A percentile compares a stretch with the other conserved stretches of the same genome.
Conservation (phyloP, 768 basidiomycete genomes). For the Pleurotus pulmonarius region DNA sequence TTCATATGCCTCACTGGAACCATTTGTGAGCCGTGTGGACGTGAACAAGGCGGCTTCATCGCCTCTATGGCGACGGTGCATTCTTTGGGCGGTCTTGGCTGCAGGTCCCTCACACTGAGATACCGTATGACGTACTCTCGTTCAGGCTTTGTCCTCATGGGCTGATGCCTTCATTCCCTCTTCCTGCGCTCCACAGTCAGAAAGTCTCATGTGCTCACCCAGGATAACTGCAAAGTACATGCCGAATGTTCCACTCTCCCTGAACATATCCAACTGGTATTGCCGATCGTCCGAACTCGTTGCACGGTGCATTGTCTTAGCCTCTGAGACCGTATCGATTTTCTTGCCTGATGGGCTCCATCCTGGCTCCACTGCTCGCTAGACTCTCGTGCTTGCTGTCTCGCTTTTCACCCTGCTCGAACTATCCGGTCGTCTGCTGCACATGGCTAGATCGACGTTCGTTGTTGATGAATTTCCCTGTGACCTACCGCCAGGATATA, state of each 20-base stretch:
- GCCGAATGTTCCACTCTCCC: neutral
- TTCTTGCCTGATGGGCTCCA: neutral
- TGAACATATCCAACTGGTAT: neutral
- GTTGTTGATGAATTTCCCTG: too few relatives aligned
- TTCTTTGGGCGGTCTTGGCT: too few relatives aligned
- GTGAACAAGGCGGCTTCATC: too few relatives aligned
- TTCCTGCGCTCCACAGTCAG: neutral
- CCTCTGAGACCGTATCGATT: neutral
- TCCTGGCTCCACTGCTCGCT: conserved; percentile 3
- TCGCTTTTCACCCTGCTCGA: neutral
- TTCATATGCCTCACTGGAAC: too few relatives aligned
- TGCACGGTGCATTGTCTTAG: neutral
- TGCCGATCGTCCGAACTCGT: neutral
- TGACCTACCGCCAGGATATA: neutral
- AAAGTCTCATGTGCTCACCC: neutral
- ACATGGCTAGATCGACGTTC: neutral
- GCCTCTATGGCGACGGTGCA: too few relatives aligned
- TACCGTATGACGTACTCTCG: neutral
- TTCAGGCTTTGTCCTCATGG: neutral
- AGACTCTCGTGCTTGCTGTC: neutral
- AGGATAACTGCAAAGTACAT: neutral
- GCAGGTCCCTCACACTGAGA: too few relatives aligned
- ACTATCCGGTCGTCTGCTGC: neutral
- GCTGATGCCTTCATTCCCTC: neutral
- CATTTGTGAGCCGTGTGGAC: too few relatives aligned